Conservation (phyloP, 106 monocot species). For the Dioscorea zingiberensis region DNA sequence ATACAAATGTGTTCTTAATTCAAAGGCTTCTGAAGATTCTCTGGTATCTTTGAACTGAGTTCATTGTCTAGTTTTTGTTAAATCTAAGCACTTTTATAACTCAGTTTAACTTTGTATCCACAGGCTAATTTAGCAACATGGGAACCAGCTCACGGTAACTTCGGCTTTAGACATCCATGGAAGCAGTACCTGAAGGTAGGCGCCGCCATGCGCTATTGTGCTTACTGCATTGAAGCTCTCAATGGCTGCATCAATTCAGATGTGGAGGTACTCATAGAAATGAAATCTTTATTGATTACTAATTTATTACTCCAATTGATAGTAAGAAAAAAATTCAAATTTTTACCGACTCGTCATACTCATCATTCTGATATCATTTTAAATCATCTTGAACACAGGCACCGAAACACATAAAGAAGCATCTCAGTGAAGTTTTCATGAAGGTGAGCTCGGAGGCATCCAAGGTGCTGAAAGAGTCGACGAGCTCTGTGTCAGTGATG, state of each 20-base stretch:
- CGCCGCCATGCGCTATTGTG: constrained; percentile 26
- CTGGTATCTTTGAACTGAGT: constrained; percentile 11
- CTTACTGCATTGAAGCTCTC: constrained; percentile 37
- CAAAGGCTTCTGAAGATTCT: constrained; percentile 59
- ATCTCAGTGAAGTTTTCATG: constrained; percentile 34
- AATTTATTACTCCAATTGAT: no score
- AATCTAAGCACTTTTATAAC: no score
- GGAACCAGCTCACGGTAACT: constrained; percentile 41
- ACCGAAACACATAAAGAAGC: constrained; percentile 17
- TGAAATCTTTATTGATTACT: no score
- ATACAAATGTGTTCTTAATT: constrained; percentile 58
- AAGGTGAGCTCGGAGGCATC: constrained; percentile 28
- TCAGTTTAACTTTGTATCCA: not conserved
- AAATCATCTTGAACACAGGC: constrained; percentile 2
- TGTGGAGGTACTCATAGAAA: not conserved
- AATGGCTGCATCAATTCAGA: constrained; percentile 23
- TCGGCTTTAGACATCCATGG: constrained; percentile 37
- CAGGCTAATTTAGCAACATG: constrained; percentile 50
- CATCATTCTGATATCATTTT: not conserved
- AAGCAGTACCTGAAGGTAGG: constrained; percentile 43
- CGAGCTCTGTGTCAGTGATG: constrained; percentile 32
- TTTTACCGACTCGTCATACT: no score
- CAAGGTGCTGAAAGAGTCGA: constrained; percentile 34
- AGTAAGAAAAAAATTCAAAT: no score
- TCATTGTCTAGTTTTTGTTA: no score